These are phyloP conservation scores for Globisporangium solare DNA, from an alignment of 352 stramenopile genomes.

Conservation along the genomic window DNA sequence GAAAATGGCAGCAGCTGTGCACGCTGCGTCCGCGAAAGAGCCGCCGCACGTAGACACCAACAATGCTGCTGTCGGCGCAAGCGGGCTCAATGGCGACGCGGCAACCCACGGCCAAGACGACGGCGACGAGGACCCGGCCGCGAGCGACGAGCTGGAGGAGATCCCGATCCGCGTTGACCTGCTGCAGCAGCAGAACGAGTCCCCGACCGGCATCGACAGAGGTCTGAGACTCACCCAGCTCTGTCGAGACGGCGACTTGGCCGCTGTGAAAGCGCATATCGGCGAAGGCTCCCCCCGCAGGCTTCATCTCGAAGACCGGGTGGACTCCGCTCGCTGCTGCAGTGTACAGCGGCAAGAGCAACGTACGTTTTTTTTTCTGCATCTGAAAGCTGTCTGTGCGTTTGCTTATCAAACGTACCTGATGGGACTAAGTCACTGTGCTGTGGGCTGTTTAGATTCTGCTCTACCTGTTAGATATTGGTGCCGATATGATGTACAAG, in stretches of 20 bases:
- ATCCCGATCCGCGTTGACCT: conserved; percentile 53
- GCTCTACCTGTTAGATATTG: conserved; percentile 62
- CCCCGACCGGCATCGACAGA: conserved; percentile 44
- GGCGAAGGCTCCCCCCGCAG: conserved; percentile 41
- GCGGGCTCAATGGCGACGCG: not conserved
- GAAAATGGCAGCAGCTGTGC: not conserved
- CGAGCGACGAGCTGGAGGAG: conserved; percentile 30
- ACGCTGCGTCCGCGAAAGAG: not conserved
- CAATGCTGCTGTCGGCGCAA: not conserved
- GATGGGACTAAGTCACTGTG: not conserved
- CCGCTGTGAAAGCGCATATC: conserved; percentile 33
- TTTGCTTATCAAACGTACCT: too few species aligned
- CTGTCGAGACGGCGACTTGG: conserved; percentile 46
- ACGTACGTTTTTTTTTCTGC: conserved; percentile 44
- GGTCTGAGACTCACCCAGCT: conserved; percentile 56
- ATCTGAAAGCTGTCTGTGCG: not conserved
- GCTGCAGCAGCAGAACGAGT: conserved; percentile 48
- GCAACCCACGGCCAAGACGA: not conserved
- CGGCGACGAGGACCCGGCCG: conserved; percentile 13
- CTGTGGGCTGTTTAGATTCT: conserved; percentile 28
- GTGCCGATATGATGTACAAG: conserved; percentile 71
- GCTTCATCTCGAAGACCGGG: conserved; percentile 71
- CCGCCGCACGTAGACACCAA: not conserved
- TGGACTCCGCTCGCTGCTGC: conserved; percentile 71
- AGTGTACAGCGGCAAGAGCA: conserved; percentile 54